phyloP scores from a whole-genome alignment of 2,329 filamentous ascomycete species.

The Aspergillus transmontanensis region DNA sequence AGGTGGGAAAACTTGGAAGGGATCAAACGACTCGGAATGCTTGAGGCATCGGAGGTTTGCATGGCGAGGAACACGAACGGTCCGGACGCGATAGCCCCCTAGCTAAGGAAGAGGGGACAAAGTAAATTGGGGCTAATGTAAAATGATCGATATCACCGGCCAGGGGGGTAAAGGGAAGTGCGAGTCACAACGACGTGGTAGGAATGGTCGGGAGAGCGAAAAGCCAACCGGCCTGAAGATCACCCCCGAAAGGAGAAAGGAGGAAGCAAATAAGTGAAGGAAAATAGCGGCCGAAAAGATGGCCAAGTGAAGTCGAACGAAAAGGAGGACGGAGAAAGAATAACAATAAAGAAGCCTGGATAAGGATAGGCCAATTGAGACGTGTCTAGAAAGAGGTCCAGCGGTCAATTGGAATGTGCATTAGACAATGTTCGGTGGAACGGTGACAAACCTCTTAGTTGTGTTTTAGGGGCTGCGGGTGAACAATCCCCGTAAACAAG shows the following conservation, averaged over 20 bases:
- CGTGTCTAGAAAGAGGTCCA: constrained; percentile 31
- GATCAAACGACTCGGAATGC: constrained; percentile 65
- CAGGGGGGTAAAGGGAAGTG: constrained; percentile 17
- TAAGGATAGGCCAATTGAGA: constrained; percentile 24
- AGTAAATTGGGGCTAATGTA: constrained; percentile 48
- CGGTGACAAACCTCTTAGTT: constrained; percentile 21
- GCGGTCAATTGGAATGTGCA: constrained; percentile 38
- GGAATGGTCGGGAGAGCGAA: constrained; percentile 17
- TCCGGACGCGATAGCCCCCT: constrained; percentile 79
- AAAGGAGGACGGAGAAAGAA: constrained; percentile 19
- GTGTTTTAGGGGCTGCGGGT: constrained; percentile 18
- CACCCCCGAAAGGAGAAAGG: constrained; percentile 22
- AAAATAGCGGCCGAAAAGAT: constrained; percentile 11
- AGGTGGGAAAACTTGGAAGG: constrained; percentile 78
- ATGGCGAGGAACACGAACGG: constrained; percentile 64
- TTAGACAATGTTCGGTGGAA: constrained; percentile 29
- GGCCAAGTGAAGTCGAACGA: constrained; percentile 17
- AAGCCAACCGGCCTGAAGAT: constrained; percentile 19
- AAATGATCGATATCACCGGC: constrained; percentile 22
- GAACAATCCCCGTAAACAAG: constrained; percentile 4
- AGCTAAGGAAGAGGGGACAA: constrained; percentile 72
- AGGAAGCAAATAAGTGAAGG: constrained; percentile 4
- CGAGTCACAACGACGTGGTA: constrained; percentile 37
- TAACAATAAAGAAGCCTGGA: constrained; percentile 23
- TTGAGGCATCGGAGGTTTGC: constrained; percentile 76